phyloP scores from a whole-genome alignment of 257 asterid species.

The Echites panduratus region DNA sequence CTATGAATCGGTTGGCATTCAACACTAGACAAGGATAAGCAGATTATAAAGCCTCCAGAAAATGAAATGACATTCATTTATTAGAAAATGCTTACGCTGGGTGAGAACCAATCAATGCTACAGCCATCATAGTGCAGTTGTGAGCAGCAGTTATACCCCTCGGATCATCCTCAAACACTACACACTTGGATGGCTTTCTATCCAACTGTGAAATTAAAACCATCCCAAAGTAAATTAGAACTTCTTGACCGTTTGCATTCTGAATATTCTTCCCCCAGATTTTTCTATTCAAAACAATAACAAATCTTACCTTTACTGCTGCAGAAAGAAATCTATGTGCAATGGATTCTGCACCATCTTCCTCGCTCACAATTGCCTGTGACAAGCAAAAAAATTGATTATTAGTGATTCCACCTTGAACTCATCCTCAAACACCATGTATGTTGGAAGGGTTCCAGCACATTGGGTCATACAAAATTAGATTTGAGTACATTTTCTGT shows the following conservation, averaged over 20 bases:
- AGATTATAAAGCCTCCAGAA: background rate
- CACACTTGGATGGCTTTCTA: conserved; percentile 90
- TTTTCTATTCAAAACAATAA: background rate
- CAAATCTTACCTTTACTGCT: conserved; percentile 59
- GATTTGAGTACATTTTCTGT: background rate
- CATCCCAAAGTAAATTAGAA: background rate
- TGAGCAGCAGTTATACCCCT: conserved; percentile 95
- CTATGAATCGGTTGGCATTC: background rate
- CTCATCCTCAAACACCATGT: conserved; percentile 69
- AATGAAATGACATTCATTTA: background rate
- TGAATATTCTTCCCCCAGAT: background rate
- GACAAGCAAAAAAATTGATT: conserved; percentile 16
- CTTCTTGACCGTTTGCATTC: background rate
- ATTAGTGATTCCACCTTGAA: conserved; percentile 41
- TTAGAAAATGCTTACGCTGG: conserved; percentile 63
- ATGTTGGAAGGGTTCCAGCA: conserved; percentile 55
- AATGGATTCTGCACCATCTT: conserved; percentile 95
- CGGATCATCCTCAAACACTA: conserved; percentile 92
- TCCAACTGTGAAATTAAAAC: conserved; percentile 50
- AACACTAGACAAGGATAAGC: background rate
- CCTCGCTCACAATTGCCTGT: conserved; percentile 88
- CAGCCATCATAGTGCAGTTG: conserved; percentile 97
- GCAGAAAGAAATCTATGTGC: conserved; percentile 98
- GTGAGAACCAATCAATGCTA: conserved; percentile 90
- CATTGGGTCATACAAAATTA: background rate